These are phyloP conservation scores for Diaporthe velutina DNA, from an alignment of 2,329 filamentous ascomycete genomes.

Conservation along the genomic window DNA sequence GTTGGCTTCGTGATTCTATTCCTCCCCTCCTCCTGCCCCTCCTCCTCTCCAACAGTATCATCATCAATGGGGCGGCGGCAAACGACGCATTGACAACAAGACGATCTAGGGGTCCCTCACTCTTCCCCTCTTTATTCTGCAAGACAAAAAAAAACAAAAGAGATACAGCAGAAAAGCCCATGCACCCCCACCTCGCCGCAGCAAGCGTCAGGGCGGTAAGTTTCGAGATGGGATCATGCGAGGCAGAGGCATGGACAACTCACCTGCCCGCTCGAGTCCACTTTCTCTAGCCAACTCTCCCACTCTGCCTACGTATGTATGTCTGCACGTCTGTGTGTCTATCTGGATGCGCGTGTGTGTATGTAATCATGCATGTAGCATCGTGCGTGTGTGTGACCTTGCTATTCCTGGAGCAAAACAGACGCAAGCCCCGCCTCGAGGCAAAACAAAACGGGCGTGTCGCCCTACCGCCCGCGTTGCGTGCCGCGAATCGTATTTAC, in stretches of 20 bases:
- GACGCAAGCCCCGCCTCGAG: background rate
- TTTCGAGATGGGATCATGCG: constrained; percentile 23
- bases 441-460: background rate
- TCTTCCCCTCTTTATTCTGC: constrained; percentile 21
- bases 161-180: background rate
- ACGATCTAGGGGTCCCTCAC: background rate
- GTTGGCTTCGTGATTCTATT: background rate
- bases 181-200: background rate
- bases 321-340: background rate
- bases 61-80: background rate
- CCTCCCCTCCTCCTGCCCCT: background rate
- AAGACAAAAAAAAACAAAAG: background rate
- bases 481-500: background rate
- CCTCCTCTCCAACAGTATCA: background rate
- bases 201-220: constrained; percentile 2
- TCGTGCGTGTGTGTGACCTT: background rate
- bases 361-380: background rate
- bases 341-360: background rate
- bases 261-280: background rate
- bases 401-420: background rate
- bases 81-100: constrained; percentile 1
- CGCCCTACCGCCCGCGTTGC: background rate
- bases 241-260: constrained; percentile 10
- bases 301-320: background rate
- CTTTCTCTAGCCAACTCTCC: background rate